Base-by-base conservation (phyloP, 208 protist species). In the Acanthamoeba royreba region DNA sequence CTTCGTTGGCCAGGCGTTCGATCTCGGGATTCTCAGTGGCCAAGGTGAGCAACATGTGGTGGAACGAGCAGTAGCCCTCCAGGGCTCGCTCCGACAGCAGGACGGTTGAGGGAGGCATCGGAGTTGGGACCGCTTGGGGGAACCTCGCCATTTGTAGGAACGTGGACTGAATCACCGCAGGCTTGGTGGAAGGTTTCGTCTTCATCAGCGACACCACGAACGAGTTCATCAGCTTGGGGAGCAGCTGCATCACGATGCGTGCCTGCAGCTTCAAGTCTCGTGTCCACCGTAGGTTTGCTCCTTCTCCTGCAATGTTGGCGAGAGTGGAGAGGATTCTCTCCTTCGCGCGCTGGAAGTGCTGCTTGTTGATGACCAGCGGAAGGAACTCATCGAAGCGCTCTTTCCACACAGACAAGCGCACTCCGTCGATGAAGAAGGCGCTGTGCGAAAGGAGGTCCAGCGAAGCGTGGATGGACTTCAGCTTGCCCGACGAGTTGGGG, bases 161-260 rank as follows among this genome's bases (percentile, higher is more conserved):
- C n/a, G n/a, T n/a, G n/a, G n/a, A n/a, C n/a, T n/a, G n/a, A n/a
- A n/a, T n/a, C n/a, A n/a, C n/a, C n/a, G n/a, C n/a, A n/a, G n/a
- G n/a, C n/a, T 79, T 42, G 25, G 43, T 46, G 2, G 83, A 19
- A 63, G 40, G 13, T 19, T 79, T 19, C 35, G 19, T 22, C 22
- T 91, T n/a, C 85, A 91, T 91, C n/a, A 91, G 61, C 38, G 58
- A 25, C n/a, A 91, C 85, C 9, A 91, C 42, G 58, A 91, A 77
- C 28, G 85, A 77, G 61, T 91, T 91, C 85, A 91, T 91, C 47
- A 91, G 85, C 47, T 66, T 61, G 38, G 85, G 58, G 42, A 91
- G 49, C 28, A 91, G 47, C 5, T 22, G n/a, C 25, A 85, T 15
- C 4, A 85, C 4, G 19, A 81, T 46, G 19, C 15, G 69, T 25